Evolutionary conservation across 352 stramenopile genomes (phyloP).

Genomic region (Phytophthora sansomeana): DNA sequence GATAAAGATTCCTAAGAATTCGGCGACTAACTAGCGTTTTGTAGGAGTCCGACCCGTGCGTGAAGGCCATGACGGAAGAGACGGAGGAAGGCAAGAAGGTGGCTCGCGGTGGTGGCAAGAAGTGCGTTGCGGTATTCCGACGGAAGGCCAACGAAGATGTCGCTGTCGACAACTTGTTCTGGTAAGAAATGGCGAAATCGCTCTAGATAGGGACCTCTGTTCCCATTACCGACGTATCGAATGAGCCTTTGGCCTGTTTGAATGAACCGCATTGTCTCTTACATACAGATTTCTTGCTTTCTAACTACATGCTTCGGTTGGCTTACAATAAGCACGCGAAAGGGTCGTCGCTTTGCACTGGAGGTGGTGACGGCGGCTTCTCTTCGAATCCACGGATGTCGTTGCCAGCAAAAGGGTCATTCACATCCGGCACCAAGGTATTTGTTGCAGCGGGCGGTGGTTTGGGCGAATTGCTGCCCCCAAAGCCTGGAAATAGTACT

Average conservation of each 20-base stretch:
- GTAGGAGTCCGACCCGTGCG: constrained; percentile 91
- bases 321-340: constrained; percentile 70
- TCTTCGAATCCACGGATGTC: constrained; percentile 65
- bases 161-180: constrained; percentile 70
- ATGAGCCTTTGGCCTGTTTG: constrained; percentile 16
- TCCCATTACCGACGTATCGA: not conserved
- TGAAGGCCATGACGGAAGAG: constrained; percentile 95
- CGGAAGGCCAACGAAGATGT: constrained; percentile 73
- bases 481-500: constrained; percentile 26
- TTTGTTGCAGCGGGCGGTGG: constrained; percentile 13
- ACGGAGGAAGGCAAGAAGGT: constrained; percentile 99
- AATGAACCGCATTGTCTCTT: constrained; percentile 43
- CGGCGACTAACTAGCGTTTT: not conserved
- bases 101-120: constrained; percentile 87
- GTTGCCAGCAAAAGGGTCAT: constrained; percentile 73
- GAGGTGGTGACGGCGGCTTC: constrained; percentile 35
- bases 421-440: constrained; percentile 34
- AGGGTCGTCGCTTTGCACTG: constrained; percentile 62
- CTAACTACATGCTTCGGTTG: constrained; percentile 25
- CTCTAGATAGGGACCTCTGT: constrained; percentile 7
- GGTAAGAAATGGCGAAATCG: constrained; percentile 41
- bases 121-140: constrained; percentile 89
- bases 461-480: constrained; percentile 14
- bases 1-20: not conserved
- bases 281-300: constrained; percentile 26